Evolutionary conservation across 495 filamentous ascomycete species (phyloP).

Genomic region (Aspergillus conjunctus): DNA sequence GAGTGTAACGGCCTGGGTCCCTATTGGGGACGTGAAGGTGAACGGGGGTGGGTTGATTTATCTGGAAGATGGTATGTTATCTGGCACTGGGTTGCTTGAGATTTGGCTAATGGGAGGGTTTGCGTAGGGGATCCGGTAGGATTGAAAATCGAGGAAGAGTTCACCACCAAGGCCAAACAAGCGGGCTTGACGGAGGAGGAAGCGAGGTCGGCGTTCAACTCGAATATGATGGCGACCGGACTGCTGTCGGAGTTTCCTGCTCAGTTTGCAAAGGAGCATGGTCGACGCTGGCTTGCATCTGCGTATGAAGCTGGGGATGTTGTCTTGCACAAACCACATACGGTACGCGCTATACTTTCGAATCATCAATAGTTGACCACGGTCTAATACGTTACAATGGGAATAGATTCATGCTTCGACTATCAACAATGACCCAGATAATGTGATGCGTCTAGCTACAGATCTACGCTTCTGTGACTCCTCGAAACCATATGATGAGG

Average conservation of each 20-base stretch:
- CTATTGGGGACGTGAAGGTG: slow-evolving; percentile 60
- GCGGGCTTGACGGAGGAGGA: slow-evolving; percentile 54
- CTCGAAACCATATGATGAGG: slow-evolving; percentile 51
- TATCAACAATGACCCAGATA: slow-evolving; percentile 57
- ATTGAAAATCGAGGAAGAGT: slow-evolving; percentile 52
- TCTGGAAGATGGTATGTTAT: slow-evolving; percentile 51
- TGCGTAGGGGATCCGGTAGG: slow-evolving; percentile 40
- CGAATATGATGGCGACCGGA: slow-evolving; percentile 58
- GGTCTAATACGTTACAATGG: not conserved
- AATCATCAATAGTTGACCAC: not conserved
- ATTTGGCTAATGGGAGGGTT: not conserved
- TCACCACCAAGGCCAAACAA: slow-evolving; percentile 45
- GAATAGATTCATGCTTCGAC: slow-evolving; percentile 57
- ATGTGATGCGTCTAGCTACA: slow-evolving; percentile 58
- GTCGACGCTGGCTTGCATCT: slow-evolving; percentile 55
- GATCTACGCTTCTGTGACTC: slow-evolving; percentile 59
- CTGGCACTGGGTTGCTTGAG: not conserved
- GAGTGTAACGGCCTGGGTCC: slow-evolving; percentile 64
- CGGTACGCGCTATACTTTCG: slow-evolving; percentile 35
- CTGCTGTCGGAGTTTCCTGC: slow-evolving; percentile 49
- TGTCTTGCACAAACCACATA: slow-evolving; percentile 59
- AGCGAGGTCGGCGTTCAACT: slow-evolving; percentile 55
- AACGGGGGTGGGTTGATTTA: slow-evolving; percentile 65
- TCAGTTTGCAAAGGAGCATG: slow-evolving; percentile 44
- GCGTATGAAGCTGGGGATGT: slow-evolving; percentile 64